Evolutionary conservation across 2,329 filamentous ascomycete genomes (phyloP).

Genomic region (Hymenoscyphus salicellus): DNA sequence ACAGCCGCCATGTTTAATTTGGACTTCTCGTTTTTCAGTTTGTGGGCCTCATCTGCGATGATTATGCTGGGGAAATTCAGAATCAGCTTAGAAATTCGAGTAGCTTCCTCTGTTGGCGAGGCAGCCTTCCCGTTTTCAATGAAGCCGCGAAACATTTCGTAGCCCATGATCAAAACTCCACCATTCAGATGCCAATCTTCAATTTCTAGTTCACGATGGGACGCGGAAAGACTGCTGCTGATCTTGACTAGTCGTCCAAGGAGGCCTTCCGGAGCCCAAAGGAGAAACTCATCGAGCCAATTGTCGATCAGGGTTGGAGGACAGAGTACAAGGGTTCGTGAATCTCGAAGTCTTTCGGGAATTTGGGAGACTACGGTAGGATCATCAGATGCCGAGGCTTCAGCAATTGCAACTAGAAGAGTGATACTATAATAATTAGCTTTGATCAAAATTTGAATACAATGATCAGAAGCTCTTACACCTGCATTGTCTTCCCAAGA

Average conservation of each 20-base stretch:
- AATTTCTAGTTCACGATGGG: constrained; percentile 47
- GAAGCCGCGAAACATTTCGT: constrained; percentile 60
- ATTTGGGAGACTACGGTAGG: constrained; percentile 60
- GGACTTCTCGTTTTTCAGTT: constrained; percentile 64
- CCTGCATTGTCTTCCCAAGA: constrained; percentile 87
- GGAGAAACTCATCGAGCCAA: constrained; percentile 73
- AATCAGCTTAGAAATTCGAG: constrained; percentile 44
- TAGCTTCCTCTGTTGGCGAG: constrained; percentile 34
- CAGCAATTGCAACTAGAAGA: constrained; percentile 70
- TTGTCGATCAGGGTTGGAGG: constrained; percentile 75
- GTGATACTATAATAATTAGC: constrained; percentile 54
- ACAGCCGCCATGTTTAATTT: constrained; percentile 52
- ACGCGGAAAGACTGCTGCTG: constrained; percentile 40
- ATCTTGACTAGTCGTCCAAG: constrained; percentile 58
- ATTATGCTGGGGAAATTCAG: constrained; percentile 66
- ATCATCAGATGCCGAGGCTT: constrained; percentile 61
- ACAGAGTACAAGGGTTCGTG: constrained; percentile 70
- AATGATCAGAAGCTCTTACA: constrained; percentile 43
- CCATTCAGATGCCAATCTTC: constrained; percentile 60
- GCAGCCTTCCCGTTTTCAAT: constrained; percentile 35
- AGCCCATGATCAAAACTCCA: constrained; percentile 76
- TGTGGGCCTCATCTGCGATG: constrained; percentile 82
- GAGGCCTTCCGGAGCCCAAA: constrained; percentile 59
- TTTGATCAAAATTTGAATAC: background rate
- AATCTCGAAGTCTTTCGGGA: constrained; percentile 59